These are phyloP conservation scores for Cystobasidium sp. DNA, from an alignment of 1,284 basidiomycete genomes.

Conservation along the genomic window DNA sequence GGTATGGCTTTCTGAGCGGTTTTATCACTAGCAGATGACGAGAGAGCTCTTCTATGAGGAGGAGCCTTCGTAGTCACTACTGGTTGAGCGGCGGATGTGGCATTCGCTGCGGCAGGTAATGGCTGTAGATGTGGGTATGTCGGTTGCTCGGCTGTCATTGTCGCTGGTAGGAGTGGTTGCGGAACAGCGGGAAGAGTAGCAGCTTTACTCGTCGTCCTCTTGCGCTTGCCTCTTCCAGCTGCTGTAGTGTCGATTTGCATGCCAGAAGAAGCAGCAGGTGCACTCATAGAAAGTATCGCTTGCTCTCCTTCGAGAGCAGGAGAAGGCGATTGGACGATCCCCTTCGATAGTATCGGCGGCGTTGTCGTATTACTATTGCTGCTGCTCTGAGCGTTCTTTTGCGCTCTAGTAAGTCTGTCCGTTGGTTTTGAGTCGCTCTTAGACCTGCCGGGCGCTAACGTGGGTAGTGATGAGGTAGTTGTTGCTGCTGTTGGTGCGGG, in stretches of 20 bases:
- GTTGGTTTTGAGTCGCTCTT: background rate
- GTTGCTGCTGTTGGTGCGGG: background rate
- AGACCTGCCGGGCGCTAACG: background rate
- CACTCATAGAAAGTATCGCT: background rate
- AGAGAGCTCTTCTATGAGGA: conserved; percentile 26
- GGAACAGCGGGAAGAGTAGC: background rate
- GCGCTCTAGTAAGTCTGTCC: conserved; percentile 17
- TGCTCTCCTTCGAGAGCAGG: background rate
- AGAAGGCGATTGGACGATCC: background rate
- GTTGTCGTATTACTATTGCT: background rate
- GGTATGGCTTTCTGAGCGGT: conserved; percentile 9
- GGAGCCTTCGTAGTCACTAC: conserved; percentile 3
- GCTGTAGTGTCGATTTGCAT: no score
- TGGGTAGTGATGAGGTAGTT: background rate
- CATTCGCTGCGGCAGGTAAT: conserved; percentile 15
- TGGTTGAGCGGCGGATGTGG: background rate
- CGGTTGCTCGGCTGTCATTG: background rate
- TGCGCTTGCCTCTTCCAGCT: background rate
- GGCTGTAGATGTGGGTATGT: conserved; percentile 9
- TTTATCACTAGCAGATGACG: conserved; percentile 23
- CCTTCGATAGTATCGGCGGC: background rate
- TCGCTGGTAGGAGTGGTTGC: background rate
- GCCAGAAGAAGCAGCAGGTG: background rate
- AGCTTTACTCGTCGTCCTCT: conserved; percentile 5
- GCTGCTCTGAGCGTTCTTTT: conserved; percentile 2